Evolutionary conservation across 495 filamentous ascomycete genomes (phyloP), one percentile per base, ranked within the genome.

Genomic region (Penicillium psychrofluorescens): DNA sequence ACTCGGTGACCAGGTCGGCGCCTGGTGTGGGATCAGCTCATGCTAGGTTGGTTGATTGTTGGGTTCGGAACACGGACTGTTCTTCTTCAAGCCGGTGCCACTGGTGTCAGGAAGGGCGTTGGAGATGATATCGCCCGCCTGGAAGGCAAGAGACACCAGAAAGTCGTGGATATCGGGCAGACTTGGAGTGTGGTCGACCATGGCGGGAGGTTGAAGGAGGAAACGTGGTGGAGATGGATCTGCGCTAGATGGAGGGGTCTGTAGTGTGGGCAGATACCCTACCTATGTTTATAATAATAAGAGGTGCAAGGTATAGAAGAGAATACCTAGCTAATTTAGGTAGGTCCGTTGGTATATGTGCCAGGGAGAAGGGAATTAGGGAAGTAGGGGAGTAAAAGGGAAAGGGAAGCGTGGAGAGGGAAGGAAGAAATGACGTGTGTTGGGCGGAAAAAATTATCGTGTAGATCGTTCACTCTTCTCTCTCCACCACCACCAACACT

Each of bases 1-100:
- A 88, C 63, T 91, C 83, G 16, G 89, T 95, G 29, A 95, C 88
- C 29, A 94, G 77, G 60, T 95, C 89, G 46, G 81, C 84, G 45
- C 84, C 84, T 88, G 37, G 22, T 13, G 5, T 9, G 11, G 35
- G 38, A 32, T 51, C 28, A 62, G 40, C 45, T 47, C 36, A 40
- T 30, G 43, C 32, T 9, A 34, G n/a, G 7, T 29, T 29, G 28
- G 47, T 27, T 27, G 35, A 31, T 40, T 9, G 32, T 28, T 38
- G 34, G 39, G 14, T 15, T 13, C 35, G 15, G n/a, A 16, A 29
- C 27, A 64, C 53, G 14, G 63, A 92, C 88, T 90, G 59, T 95
- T 95, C 69, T 90, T 82, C 64, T 95, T 96, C 7, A 80, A 81
- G 16, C 79, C 86, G 11, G 77, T 73, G 29, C 66, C 72, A 28